Conservation (phyloP, 139 green algal species). For the Desmodesmus armatus region DNA sequence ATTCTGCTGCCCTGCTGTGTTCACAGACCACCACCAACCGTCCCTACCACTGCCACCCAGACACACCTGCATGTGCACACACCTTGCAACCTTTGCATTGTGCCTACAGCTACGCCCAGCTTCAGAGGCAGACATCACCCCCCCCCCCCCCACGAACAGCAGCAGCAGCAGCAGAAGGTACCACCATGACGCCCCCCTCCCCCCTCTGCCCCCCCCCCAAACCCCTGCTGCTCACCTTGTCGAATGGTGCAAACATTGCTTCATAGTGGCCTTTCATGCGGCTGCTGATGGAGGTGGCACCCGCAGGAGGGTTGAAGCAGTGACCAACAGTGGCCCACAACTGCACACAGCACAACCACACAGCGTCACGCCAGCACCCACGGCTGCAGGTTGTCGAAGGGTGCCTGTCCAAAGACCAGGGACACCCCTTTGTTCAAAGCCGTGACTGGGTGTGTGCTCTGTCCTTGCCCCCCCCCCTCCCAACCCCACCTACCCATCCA, state of each 20-base stretch:
- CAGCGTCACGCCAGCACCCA: not conserved
- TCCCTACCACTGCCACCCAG: not conserved
- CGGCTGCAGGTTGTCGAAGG: too few relatives aligned
- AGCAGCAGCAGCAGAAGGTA: not conserved
- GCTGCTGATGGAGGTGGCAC: slow-evolving; percentile 11
- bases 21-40: not conserved
- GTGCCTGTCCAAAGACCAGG: too few relatives aligned
- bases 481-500: too few relatives aligned
- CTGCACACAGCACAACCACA: not conserved
- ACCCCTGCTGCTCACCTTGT: slow-evolving; percentile 4
- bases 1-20: not conserved
- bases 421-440: too few relatives aligned
- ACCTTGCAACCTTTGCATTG: not conserved
- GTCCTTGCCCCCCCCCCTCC: too few relatives aligned
- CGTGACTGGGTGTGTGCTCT: too few relatives aligned
- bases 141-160: not conserved
- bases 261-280: slow-evolving; percentile 25
- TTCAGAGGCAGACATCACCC: too few relatives aligned
- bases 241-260: slow-evolving; percentile 5
- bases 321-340: slow-evolving; percentile 41
- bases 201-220: not conserved
- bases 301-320: slow-evolving; percentile 11
- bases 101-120: not conserved
- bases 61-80: not conserved
- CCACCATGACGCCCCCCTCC: too few relatives aligned